A percentile compares a stretch with the other conserved stretches of the same genome.
Conservation (phyloP, 2,329 filamentous ascomycete genomes). For the Xylaria sp. region DNA sequence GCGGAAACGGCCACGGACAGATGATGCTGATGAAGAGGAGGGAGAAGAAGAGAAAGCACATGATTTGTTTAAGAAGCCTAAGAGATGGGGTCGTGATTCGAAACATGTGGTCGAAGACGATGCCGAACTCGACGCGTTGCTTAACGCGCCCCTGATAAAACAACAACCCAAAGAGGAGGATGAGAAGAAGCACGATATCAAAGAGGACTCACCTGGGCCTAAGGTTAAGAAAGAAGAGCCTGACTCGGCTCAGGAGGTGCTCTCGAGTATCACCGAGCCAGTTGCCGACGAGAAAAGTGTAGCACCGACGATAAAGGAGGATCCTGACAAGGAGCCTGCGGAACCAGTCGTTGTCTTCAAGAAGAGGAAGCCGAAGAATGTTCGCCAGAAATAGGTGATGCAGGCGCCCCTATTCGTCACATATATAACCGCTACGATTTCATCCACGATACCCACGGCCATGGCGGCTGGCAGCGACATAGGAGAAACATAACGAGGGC, state of each 20-base stretch:
- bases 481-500: no score
- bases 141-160: slow-evolving; percentile 36
- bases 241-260: slow-evolving; percentile 21
- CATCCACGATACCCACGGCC: neutral
- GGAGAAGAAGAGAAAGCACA: slow-evolving; percentile 57
- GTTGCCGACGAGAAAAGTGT: slow-evolving; percentile 1
- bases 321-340: slow-evolving; percentile 25
- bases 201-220: slow-evolving; percentile 25
- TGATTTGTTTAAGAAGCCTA: slow-evolving; percentile 55
- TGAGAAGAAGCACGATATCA: slow-evolving; percentile 6
- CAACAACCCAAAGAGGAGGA: slow-evolving; percentile 29
- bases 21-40: slow-evolving; percentile 45
- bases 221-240: slow-evolving; percentile 41
- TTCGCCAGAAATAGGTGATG: slow-evolving; percentile 51
- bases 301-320: slow-evolving; percentile 26
- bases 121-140: slow-evolving; percentile 58
- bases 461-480: neutral
- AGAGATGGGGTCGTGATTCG: slow-evolving; percentile 49
- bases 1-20: slow-evolving; percentile 47
- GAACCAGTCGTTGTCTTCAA: slow-evolving; percentile 63
- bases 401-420: neutral
- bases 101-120: slow-evolving; percentile 46
- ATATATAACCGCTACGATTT: no score
- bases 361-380: slow-evolving; percentile 66
- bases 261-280: neutral